A percentile compares a stretch with the other conserved stretches of the same genome.
phyloP scores from a whole-genome alignment of 1,139 yeast genomes.

The Geotrichum carabidarum region DNA sequence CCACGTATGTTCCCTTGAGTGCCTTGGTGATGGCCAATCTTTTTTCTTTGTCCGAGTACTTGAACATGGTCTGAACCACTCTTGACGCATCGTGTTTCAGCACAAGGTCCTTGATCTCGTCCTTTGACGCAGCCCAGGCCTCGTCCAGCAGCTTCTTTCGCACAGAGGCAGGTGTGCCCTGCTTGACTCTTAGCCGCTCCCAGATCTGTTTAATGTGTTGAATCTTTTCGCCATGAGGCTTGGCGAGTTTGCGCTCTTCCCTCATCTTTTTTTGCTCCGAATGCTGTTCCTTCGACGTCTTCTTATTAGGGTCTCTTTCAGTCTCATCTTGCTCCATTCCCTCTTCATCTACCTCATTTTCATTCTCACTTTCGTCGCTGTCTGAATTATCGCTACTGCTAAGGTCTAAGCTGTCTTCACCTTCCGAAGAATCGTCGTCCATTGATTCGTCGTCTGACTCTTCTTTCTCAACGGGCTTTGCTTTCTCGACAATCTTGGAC shows the following conservation, averaged over 20 bases:
- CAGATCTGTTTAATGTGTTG: constrained; percentile 81
- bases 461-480: constrained; percentile 17
- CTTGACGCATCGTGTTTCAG: constrained; percentile 95
- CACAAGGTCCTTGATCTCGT: constrained; percentile 75
- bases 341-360: constrained; percentile 31
- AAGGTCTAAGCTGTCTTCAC: constrained; percentile 32
- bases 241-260: constrained; percentile 77
- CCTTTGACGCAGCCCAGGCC: constrained; percentile 77
- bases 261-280: constrained; percentile 76
- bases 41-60: constrained; percentile 75
- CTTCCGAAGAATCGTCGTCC: constrained; percentile 34
- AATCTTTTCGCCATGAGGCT: constrained; percentile 81
- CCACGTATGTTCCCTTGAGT: constrained; percentile 71
- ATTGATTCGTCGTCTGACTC: constrained; percentile 16
- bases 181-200: constrained; percentile 86
- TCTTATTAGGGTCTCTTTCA: constrained; percentile 20
- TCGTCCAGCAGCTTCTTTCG: constrained; percentile 78
- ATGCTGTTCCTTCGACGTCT: constrained; percentile 61
- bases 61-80: constrained; percentile 89
- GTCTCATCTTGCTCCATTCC: constrained; percentile 26
- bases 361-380: constrained; percentile 27
- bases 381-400: constrained; percentile 28
- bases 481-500: constrained; percentile 15
- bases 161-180: constrained; percentile 68
- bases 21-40: constrained; percentile 65